Conservation (phyloP, 768 basidiomycete genomes). For the Mycena vitilis region DNA sequence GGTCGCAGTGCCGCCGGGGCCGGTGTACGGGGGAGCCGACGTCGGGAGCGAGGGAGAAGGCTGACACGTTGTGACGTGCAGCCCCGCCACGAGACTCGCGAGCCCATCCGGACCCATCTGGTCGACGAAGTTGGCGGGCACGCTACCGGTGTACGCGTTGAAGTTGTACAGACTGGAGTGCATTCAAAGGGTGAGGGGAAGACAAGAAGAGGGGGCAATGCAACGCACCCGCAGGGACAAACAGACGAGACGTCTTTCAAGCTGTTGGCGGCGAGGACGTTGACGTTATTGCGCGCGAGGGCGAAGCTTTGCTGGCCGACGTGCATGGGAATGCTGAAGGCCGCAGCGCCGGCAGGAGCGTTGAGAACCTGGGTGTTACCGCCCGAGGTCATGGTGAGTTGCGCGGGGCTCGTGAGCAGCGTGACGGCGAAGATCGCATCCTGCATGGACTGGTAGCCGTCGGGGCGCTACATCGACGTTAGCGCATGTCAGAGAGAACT, state of each 20-base stretch:
- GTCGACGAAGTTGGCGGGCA: slow-evolving; percentile 24
- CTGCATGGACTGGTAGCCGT: slow-evolving; percentile 29
- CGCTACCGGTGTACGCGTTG: slow-evolving; percentile 34
- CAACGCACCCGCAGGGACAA: slow-evolving; percentile 34
- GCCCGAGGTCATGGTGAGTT: slow-evolving; percentile 31
- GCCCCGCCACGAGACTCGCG: slow-evolving; percentile 17
- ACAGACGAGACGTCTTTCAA: slow-evolving; percentile 26
- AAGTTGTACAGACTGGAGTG: slow-evolving; percentile 31
- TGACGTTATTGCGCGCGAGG: slow-evolving; percentile 26
- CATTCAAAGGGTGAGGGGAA: background rate
- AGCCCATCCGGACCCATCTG: slow-evolving; percentile 28
- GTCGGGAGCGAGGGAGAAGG: slow-evolving; percentile 33
- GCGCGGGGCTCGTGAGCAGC: slow-evolving; percentile 21
- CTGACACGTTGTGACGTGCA: slow-evolving; percentile 29
- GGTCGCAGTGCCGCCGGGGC: slow-evolving; percentile 14
- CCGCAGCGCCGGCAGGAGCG: slow-evolving; percentile 30
- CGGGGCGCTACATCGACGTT: slow-evolving; percentile 11
- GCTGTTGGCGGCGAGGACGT: slow-evolving; percentile 31
- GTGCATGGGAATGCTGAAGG: slow-evolving; percentile 32
- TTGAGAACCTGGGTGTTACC: slow-evolving; percentile 14
- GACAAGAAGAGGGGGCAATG: background rate
- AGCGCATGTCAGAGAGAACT: background rate
- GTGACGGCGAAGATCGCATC: slow-evolving; percentile 34
- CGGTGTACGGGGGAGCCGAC: slow-evolving; percentile 30
- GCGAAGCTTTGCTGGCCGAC: slow-evolving; percentile 36